Evolutionary conservation across 208 protist genomes (phyloP).

Genomic region (Plasmodiophora brassicae): DNA sequence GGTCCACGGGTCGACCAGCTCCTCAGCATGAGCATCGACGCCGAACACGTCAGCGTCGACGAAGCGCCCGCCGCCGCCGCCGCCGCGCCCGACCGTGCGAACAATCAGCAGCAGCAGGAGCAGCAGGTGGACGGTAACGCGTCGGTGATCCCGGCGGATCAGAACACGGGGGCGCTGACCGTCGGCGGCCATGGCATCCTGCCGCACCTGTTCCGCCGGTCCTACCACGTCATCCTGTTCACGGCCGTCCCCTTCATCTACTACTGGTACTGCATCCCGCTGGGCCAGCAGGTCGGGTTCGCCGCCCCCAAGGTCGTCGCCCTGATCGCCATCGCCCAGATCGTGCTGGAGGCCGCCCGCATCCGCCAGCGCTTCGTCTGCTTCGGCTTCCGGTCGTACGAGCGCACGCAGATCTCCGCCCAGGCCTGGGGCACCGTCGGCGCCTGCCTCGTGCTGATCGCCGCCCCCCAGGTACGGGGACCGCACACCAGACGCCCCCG

Average conservation of each 20-base stretch:
- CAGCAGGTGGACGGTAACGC: too few relatives aligned
- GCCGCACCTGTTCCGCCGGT: not conserved
- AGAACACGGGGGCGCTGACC: constrained; percentile 3
- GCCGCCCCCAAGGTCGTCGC: not conserved
- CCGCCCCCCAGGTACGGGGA: not conserved
- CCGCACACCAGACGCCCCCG: not conserved
- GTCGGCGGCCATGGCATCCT: constrained; percentile 23
- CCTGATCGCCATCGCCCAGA: not conserved
- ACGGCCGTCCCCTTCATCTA: not conserved
- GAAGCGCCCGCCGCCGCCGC: too few relatives aligned
- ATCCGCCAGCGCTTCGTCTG: not conserved
- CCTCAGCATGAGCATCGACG: too few relatives aligned
- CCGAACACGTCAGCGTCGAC: too few relatives aligned
- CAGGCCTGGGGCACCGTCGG: constrained; percentile 33
- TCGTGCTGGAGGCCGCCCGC: not conserved
- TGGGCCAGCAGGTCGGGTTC: not conserved
- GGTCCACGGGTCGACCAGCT: too few relatives aligned
- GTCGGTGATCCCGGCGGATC: not conserved
- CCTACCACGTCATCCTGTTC: constrained; percentile 3
- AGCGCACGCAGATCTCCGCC: not conserved
- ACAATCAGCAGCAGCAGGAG: too few relatives aligned
- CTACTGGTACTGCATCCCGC: not conserved
- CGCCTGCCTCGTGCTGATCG: constrained; percentile 6
- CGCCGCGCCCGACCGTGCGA: too few relatives aligned
- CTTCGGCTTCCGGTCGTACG: constrained; percentile 20